Evolutionary conservation across 169 alveolate genomes (phyloP).

Genomic region (Eimeria brunetti): DNA sequence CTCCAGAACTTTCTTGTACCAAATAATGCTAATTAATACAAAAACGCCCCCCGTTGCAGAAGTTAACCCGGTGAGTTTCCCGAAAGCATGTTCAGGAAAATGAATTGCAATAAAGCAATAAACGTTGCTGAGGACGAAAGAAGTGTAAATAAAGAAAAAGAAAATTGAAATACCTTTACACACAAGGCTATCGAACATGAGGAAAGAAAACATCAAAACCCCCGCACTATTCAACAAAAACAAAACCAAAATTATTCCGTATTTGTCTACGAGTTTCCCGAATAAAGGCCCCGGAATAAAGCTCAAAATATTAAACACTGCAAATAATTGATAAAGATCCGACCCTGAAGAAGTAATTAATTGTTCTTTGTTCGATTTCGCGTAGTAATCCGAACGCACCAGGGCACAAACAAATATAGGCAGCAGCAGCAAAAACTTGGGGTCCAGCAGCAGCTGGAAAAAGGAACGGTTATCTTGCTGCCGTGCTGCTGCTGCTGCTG

Average conservation of each 20-base stretch:
- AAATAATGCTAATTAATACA: constrained; percentile 61
- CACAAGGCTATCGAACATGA: constrained; percentile 42
- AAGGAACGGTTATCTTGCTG: constrained; percentile 16
- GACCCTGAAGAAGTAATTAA: background rate
- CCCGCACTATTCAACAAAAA: constrained; percentile 46
- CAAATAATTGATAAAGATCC: constrained; percentile 68
- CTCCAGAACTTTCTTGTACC: constrained; percentile 72
- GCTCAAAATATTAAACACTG: constrained; percentile 64
- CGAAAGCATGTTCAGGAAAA: constrained; percentile 77
- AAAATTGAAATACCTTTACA: constrained; percentile 75
- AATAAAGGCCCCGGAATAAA: constrained; percentile 81
- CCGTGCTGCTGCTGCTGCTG: constrained; percentile 11
- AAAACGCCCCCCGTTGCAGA: constrained; percentile 78
- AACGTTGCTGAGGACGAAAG: constrained; percentile 79
- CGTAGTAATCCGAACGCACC: constrained; percentile 75
- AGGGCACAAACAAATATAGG: constrained; percentile 71
- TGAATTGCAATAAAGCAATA: constrained; percentile 71
- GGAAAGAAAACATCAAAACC: constrained; percentile 56
- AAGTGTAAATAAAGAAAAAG: constrained; percentile 68
- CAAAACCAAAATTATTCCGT: constrained; percentile 56
- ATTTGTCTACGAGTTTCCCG: constrained; percentile 70
- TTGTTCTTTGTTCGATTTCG: constrained; percentile 81
- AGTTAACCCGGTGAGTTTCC: constrained; percentile 77
- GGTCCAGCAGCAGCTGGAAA: background rate
- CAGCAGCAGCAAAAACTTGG: constrained; percentile 53